Evolutionary conservation across 768 basidiomycete species (phyloP).

Genomic region (Rhodotorula paludigena): DNA sequence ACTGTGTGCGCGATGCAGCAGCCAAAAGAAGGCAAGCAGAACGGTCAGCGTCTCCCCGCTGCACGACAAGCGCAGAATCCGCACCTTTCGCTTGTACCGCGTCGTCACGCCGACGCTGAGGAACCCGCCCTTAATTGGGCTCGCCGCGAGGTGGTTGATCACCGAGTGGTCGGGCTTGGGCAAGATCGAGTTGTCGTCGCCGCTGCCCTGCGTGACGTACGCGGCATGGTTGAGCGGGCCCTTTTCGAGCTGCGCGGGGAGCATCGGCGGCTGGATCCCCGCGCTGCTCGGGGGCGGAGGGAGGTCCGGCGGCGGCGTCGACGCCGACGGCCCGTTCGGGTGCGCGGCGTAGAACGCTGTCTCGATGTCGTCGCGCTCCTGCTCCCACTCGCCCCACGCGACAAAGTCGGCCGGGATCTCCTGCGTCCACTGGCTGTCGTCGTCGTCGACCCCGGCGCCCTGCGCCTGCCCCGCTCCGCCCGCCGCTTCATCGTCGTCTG

Average conservation of each 20-base stretch:
- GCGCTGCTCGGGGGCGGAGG: constrained; percentile 23
- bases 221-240: constrained; percentile 69
- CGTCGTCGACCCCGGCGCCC: constrained; percentile 35
- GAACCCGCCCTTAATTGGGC: constrained; percentile 88
- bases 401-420: constrained; percentile 72
- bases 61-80: background rate
- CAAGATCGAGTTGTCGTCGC: constrained; percentile 81
- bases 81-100: constrained; percentile 83
- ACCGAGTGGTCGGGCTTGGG: constrained; percentile 92
- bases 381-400: constrained; percentile 76
- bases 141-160: constrained; percentile 84
- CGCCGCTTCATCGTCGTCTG: constrained; percentile 2
- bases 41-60: background rate
- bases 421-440: constrained; percentile 62
- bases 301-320: constrained; percentile 19
- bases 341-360: constrained; percentile 12
- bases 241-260: constrained; percentile 88
- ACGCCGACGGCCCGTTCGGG: constrained; percentile 9
- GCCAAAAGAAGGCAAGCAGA: background rate
- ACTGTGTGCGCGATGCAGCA: constrained; percentile 3
- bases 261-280: constrained; percentile 63
- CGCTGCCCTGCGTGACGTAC: constrained; percentile 42
- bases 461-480: background rate
- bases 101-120: constrained; percentile 87
- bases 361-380: constrained; percentile 53